A percentile compares a stretch with the other conserved stretches of the same genome.
Conservation (phyloP, 2,329 filamentous ascomycete species). For the Xylaria sp. region DNA sequence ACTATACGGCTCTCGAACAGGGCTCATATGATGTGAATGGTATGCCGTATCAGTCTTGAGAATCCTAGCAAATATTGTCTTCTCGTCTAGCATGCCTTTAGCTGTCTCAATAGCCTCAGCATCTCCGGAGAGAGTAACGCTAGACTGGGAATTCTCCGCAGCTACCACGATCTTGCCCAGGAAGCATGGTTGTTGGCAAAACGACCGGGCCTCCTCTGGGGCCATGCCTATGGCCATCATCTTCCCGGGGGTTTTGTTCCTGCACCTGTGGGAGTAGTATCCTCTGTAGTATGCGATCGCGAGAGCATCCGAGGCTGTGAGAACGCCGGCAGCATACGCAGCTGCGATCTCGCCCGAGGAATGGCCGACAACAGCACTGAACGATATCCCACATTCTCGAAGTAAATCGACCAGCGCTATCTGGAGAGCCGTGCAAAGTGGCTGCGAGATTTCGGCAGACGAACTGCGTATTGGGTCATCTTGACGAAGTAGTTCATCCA, state of each 20-base stretch:
- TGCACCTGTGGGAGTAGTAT: background rate
- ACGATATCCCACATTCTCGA: background rate
- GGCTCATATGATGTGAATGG: slow-evolving; percentile 2
- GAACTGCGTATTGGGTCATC: background rate
- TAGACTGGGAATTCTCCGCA: background rate
- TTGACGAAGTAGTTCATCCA: background rate
- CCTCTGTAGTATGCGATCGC: slow-evolving; percentile 42
- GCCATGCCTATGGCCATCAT: slow-evolving; percentile 6
- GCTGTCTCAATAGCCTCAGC: background rate
- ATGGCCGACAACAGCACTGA: slow-evolving; percentile 14
- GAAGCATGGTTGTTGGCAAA: background rate
- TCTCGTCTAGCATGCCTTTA: background rate
- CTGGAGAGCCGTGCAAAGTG: slow-evolving; percentile 32
- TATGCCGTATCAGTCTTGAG: background rate
- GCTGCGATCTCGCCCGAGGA: slow-evolving; percentile 23
- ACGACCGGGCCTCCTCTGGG: background rate
- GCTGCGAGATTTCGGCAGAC: slow-evolving; percentile 35
- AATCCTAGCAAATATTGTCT: slow-evolving; percentile 30
- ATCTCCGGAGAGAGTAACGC: background rate
- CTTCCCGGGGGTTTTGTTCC: background rate
- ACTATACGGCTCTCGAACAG: slow-evolving; percentile 37
- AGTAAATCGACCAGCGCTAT: slow-evolving; percentile 28
- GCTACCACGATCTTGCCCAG: background rate
- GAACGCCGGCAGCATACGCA: slow-evolving; percentile 12
- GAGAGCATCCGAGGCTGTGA: slow-evolving; percentile 3